Evolutionary conservation across 1,139 yeast species (phyloP).

Genomic region (Candida glucosophila): DNA sequence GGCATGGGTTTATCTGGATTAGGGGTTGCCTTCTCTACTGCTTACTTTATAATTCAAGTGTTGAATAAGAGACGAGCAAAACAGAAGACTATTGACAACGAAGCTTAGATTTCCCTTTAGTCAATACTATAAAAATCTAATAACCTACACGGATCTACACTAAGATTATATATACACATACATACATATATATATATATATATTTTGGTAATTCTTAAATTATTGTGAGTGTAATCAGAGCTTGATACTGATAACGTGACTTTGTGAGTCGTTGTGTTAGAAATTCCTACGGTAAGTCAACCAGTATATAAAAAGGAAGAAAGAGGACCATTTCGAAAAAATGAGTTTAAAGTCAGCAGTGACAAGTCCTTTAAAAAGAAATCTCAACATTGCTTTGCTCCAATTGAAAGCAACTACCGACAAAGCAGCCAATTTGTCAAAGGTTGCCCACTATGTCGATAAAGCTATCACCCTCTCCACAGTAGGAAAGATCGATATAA

Average conservation of each 20-base stretch:
- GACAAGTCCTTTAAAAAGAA: constrained; percentile 21
- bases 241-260: too few relatives aligned
- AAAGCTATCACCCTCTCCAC: constrained; percentile 44
- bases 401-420: constrained; percentile 71
- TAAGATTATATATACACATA: too few relatives aligned
- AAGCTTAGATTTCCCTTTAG: too few relatives aligned
- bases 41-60: constrained; percentile 11
- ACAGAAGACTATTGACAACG: background rate
- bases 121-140: too few relatives aligned
- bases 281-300: too few relatives aligned
- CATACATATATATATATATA: too few relatives aligned
- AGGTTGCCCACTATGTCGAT: constrained; percentile 41
- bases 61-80: constrained; percentile 2
- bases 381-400: constrained; percentile 59
- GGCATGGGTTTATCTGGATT: constrained; percentile 46
- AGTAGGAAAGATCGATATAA: constrained; percentile 40
- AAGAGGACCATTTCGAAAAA: too few relatives aligned
- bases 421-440: constrained; percentile 48
- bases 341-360: constrained; percentile 11
- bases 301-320: too few relatives aligned
- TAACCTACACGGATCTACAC: too few relatives aligned
- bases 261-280: too few relatives aligned
- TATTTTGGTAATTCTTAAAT: too few relatives aligned
- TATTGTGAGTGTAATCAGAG: too few relatives aligned
- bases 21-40: constrained; percentile 25